Evolutionary conservation across 2,329 filamentous ascomycete genomes (phyloP), one percentile per base, ranked within the genome.

Genomic region (Metarhizium anisopliae): DNA sequence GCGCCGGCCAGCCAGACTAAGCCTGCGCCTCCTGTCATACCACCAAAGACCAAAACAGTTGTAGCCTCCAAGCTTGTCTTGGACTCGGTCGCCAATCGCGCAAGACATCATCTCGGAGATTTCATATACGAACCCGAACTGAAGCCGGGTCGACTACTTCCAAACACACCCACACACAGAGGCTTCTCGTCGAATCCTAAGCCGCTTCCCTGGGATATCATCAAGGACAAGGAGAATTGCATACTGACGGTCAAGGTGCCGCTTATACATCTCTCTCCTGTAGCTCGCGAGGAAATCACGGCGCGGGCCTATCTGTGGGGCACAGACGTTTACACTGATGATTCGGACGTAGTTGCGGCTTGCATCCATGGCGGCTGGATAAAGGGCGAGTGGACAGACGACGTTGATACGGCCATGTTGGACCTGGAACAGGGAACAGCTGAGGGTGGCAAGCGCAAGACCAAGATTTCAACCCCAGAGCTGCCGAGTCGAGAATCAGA

Each of bases 321-420:
- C 1, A 94, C 90, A 0, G 92, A 95, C 42, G 81, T 99, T 6
- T 97, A 97, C 67, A 95, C 91, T 0, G 94, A 99, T 63, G 94
- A 99, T 70, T 96, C 91, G 0, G 94, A 99, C 66, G 84, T 94
- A 0, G 81, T 99, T 29, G 93, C 91, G 0, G 92, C 93, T 2
- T 93, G 92, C 58, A 93, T 99, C 50, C 94, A 99, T 68, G 85
- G 86, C 2, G 94, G 94, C 3, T 97, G 91, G 85, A 87, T 99
- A 62, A 85, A 86, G 47, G 93, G 93, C 38, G 90, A 92, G 63
- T 96, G 92, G 87, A 77, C 84, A 4, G 84, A 91, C 6, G 87
- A 90, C 40, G 81, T 94, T 1, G 88, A 94, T 62, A 76, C 83
- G 1, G 75, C 77, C 13, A 75, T 93, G 70, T 76, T 95, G 11